Conservation (phyloP, 2,329 filamentous ascomycete genomes). For the Apiospora sp. region DNA sequence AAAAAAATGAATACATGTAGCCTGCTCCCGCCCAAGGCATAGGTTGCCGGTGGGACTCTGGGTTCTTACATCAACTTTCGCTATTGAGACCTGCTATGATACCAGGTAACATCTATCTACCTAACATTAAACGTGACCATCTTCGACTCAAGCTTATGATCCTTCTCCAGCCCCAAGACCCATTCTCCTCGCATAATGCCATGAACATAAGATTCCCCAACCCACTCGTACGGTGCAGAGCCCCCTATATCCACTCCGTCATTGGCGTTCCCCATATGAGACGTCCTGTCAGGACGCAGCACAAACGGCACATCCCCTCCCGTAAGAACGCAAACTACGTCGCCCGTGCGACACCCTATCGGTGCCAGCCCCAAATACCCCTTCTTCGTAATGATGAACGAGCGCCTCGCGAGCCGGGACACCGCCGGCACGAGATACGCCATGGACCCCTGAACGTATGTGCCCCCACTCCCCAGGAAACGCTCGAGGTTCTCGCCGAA, state of each 20-base stretch:
- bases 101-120: background rate
- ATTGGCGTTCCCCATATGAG: too few relatives aligned
- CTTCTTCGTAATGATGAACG: background rate
- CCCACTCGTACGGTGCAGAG: background rate
- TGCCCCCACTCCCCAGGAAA: background rate
- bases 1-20: too few relatives aligned
- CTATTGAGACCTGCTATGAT: too few relatives aligned
- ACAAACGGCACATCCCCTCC: conserved; percentile 8
- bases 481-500: background rate
- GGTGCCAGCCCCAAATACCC: background rate
- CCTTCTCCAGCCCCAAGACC: background rate
- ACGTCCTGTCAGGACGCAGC: background rate
- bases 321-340: background rate
- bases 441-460: background rate
- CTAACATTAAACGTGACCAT: background rate
- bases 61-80: too few relatives aligned
- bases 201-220: conserved; percentile 17
- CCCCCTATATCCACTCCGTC: too few relatives aligned
- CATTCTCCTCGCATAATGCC: conserved; percentile 18
- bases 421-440: background rate
- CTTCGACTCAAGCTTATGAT: background rate
- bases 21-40: too few relatives aligned
- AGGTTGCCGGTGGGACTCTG: too few relatives aligned
- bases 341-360: background rate
- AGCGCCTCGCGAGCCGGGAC: background rate